A percentile compares a stretch with the other conserved stretches of the same genome.
phyloP scores from a whole-genome alignment of 306 rosid species.

The Fragaria nilgerrensis region DNA sequence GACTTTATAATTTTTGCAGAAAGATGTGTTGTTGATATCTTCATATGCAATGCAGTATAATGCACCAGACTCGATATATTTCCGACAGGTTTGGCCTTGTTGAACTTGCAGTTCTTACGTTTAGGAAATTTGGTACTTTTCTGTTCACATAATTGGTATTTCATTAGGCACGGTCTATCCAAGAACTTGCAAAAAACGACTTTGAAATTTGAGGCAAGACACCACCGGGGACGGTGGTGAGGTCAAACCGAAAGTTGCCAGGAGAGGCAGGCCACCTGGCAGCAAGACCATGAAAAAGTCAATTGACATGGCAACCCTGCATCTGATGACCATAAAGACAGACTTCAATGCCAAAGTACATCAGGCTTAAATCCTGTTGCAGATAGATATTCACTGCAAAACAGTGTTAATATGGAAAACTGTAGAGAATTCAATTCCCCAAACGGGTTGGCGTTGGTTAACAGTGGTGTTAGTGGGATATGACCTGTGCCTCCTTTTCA shows the following conservation, averaged over 20 bases:
- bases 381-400: slow-evolving; percentile 42
- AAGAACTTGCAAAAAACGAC: slow-evolving; percentile 84
- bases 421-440: slow-evolving; percentile 39
- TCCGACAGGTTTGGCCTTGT: slow-evolving; percentile 69
- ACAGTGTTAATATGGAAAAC: slow-evolving; percentile 35
- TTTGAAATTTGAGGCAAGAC: slow-evolving; percentile 81
- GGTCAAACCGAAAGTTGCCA: slow-evolving; percentile 57
- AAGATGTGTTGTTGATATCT: slow-evolving; percentile 76
- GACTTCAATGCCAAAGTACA: slow-evolving; percentile 32
- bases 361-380: slow-evolving; percentile 38
- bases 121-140: slow-evolving; percentile 6
- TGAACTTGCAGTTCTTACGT: slow-evolving; percentile 8
- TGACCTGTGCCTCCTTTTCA: slow-evolving; percentile 34
- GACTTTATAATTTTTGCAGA: slow-evolving; percentile 55
- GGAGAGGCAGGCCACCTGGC: slow-evolving; percentile 94
- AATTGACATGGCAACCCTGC: slow-evolving; percentile 29
- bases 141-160: slow-evolving; percentile 19
- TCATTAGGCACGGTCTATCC: slow-evolving; percentile 81
- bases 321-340: slow-evolving; percentile 34
- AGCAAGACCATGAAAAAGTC: slow-evolving; percentile 63
- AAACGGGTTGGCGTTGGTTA: slow-evolving; percentile 35
- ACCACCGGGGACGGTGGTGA: slow-evolving; percentile 52
- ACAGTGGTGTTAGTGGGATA: slow-evolving; percentile 33
- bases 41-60: slow-evolving; percentile 94
- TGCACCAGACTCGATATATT: slow-evolving; percentile 68